Evolutionary conservation across 345 rosid species (phyloP).

Genomic region (Salix brachista): DNA sequence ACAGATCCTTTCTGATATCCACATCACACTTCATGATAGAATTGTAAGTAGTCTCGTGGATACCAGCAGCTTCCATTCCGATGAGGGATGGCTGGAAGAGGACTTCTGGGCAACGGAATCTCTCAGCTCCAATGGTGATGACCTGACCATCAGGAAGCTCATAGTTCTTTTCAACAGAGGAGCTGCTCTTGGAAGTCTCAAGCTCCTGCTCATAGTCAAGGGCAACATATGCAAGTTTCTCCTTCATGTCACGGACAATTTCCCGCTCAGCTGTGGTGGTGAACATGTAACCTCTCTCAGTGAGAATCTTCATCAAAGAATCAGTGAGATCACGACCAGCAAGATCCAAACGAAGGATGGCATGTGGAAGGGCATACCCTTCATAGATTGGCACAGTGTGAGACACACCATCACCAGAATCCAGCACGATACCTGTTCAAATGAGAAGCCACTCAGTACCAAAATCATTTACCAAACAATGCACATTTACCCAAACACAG

Average conservation of each 20-base stretch:
- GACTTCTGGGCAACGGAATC: conserved; percentile 67
- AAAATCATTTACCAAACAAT: not conserved
- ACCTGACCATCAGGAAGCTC: conserved; percentile 63
- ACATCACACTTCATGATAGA: conserved; percentile 65
- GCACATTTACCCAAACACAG: not conserved
- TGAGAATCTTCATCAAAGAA: conserved; percentile 58
- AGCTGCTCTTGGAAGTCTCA: conserved; percentile 61
- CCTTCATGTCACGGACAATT: conserved; percentile 90
- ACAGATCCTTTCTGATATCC: conserved; percentile 61
- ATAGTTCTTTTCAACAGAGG: conserved; percentile 57
- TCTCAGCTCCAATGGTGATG: conserved; percentile 62
- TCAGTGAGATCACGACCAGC: conserved; percentile 68
- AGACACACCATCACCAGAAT: conserved; percentile 71
- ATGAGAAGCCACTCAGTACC: not conserved
- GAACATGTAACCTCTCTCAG: conserved; percentile 65
- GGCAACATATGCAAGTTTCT: conserved; percentile 61
- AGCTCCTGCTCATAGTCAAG: conserved; percentile 58
- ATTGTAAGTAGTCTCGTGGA: conserved; percentile 63
- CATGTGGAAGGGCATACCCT: conserved; percentile 62
- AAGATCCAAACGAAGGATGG: conserved; percentile 56
- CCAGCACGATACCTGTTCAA: conserved; percentile 56
- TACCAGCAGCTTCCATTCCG: conserved; percentile 66
- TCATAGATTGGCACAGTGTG: conserved; percentile 65
- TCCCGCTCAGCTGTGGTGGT: conserved; percentile 77
- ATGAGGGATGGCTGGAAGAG: conserved; percentile 64